Conservation (phyloP, 208 protist genomes). For the Naegleria lovaniensis region DNA sequence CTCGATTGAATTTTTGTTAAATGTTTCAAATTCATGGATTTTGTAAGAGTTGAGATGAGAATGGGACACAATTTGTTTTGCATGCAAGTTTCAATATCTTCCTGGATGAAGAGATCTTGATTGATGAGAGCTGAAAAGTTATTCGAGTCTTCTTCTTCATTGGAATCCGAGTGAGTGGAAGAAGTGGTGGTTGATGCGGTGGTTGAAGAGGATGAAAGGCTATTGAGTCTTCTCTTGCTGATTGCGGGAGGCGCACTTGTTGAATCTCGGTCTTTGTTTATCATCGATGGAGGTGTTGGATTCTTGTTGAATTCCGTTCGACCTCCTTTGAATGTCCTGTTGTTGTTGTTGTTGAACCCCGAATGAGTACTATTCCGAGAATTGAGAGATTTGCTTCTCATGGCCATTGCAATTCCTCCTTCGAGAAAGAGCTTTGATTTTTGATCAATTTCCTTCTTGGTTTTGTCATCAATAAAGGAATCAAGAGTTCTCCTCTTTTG, state of each 20-base stretch:
- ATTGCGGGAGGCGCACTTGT: neutral
- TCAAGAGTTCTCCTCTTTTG: neutral
- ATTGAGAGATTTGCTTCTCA: neutral
- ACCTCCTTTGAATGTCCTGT: too few species aligned
- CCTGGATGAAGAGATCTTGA: neutral
- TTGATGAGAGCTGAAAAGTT: neutral
- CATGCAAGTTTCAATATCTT: neutral
- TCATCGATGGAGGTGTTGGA: too few species aligned
- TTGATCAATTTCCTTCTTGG: neutral
- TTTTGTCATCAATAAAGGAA: neutral
- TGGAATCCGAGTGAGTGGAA: too few species aligned
- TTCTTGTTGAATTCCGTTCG: too few species aligned
- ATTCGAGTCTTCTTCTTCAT: neutral
- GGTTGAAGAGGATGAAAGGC: neutral
- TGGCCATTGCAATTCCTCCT: neutral
- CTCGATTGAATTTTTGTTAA: slow-evolving; percentile 21
- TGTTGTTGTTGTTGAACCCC: too few species aligned
- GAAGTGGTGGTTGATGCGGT: too few species aligned
- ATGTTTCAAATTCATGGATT: neutral
- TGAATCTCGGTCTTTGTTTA: too few species aligned
- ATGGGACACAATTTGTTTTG: neutral
- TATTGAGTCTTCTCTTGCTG: neutral
- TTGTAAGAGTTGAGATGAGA: neutral
- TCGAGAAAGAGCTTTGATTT: neutral
- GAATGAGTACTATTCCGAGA: neutral